Evolutionary conservation across 2,329 filamentous ascomycete species (phyloP).

Genomic region (Fusarium haematococcum): DNA sequence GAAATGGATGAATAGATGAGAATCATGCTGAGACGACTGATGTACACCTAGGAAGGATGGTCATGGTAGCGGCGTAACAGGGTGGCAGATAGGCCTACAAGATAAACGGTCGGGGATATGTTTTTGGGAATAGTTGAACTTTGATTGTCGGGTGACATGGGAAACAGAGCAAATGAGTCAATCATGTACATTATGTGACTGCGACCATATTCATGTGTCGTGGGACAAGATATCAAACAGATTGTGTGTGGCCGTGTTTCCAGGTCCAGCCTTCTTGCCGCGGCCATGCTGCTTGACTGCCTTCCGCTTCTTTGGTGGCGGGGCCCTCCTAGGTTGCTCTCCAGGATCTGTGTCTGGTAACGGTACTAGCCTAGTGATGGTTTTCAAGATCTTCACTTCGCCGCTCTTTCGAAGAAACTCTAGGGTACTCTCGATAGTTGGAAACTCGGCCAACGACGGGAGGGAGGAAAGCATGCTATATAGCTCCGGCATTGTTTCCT

Average conservation of each 20-base stretch:
- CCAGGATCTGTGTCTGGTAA: background rate
- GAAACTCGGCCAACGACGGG: conserved; percentile 43
- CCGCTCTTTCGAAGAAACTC: conserved; percentile 32
- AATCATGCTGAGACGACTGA: conserved; percentile 19
- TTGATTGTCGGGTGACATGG: background rate
- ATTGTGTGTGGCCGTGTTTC: conserved; percentile 30
- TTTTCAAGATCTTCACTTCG: conserved; percentile 13
- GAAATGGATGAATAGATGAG: conserved; percentile 27
- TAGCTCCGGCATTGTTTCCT: conserved; percentile 28
- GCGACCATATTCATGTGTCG: conserved; percentile 9
- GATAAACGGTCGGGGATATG: background rate
- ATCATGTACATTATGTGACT: background rate
- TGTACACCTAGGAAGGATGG: conserved; percentile 6
- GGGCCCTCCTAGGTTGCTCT: background rate
- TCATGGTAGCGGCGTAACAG: conserved; percentile 18
- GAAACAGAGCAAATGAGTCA: background rate
- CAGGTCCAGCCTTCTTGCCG: background rate
- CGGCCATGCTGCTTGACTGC: conserved; percentile 5
- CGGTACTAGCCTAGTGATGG: conserved; percentile 36
- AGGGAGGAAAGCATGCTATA: conserved; percentile 37
- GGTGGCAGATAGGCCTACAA: background rate
- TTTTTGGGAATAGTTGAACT: background rate
- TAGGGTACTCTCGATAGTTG: conserved; percentile 33
- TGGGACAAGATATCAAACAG: conserved; percentile 42
- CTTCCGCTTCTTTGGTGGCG: conserved; percentile 24